phyloP scores from a whole-genome alignment of 129 eudicot species.

The Centella asiatica region DNA sequence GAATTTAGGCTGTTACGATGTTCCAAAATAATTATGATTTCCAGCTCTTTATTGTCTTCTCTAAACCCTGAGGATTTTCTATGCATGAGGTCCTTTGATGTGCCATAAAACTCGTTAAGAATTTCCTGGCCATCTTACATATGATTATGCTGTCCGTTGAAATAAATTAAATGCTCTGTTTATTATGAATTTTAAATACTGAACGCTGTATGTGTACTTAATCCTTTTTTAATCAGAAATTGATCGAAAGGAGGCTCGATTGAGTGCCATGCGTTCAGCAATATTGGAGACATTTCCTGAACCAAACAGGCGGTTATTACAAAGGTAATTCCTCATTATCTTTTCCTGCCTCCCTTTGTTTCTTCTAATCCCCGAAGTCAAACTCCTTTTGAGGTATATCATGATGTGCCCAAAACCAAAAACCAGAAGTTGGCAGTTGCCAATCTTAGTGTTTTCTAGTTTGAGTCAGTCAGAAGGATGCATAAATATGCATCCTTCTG shows the following conservation, averaged over 20 bases:
- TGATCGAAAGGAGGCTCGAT: constrained; percentile 83
- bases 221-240: constrained; percentile 38
- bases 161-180: not conserved
- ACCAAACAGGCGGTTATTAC: constrained; percentile 88
- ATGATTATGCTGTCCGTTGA: too few relatives aligned
- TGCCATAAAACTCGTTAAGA: too few relatives aligned
- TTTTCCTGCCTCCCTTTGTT: not conserved
- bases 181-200: not conserved
- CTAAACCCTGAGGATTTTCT: not conserved
- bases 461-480: not conserved
- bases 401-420: not conserved
- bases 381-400: not conserved
- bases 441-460: not conserved
- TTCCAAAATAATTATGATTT: not conserved
- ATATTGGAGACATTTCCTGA: constrained; percentile 91
- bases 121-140: too few relatives aligned
- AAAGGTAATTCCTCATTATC: constrained; percentile 45
- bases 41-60: not conserved
- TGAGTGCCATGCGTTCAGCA: constrained; percentile 78
- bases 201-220: constrained; percentile 1
- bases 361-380: not conserved
- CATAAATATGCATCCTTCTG: not conserved
- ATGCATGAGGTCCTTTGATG: not conserved
- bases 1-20: not conserved
- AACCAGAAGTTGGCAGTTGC: not conserved